Evolutionary conservation across 352 stramenopile genomes (phyloP), one percentile per base, ranked within the genome.

Genomic region (Achlya hypogyna): DNA sequence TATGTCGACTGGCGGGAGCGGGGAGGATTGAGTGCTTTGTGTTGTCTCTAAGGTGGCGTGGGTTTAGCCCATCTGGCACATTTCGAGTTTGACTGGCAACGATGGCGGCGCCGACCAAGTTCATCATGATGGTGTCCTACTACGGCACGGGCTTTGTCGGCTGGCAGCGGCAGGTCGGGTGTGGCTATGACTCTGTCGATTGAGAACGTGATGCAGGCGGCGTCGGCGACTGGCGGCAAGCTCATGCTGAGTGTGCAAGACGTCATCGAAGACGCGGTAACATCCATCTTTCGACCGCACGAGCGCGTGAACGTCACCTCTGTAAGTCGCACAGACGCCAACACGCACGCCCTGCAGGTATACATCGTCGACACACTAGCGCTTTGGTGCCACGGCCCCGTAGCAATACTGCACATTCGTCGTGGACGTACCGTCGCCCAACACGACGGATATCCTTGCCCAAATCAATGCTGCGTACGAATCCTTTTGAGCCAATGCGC

Each of bases 361-460:
- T 27, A 77, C 45, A 34, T 40, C 8, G 23, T 60, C 34, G 23
- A 45, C 23, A 28, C 8, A 51, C 5, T 75, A 49, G 58, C 54
- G 28, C 29, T 49, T 64, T 23, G 73, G 35, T 64, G 62, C 31
- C 72, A 40, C 42, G 35, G 62, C n/a, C n/a, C 28, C 10, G 8
- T 62, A 93, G 85, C 85, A 94, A 92, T 92, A 81, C 56, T 84
- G 78, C n/a, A 89, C 82, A 49, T 91, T 94, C 51, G 81, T 78
- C 40, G 59, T 91, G 28, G 31, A 67, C 27, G 49, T 79, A 67
- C 75, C 84, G 28, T 23, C 58, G 0, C 78, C 83, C 70, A 42
- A 72, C 1, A 51, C 84, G 29, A 45, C 69, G 10, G 72, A 78
- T 8, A 78, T 93, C 29, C 74, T 79, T 51, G 60, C 78, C 42